Conservation (phyloP, 2,329 filamentous ascomycete genomes). For the Myrmaecium sp. region DNA sequence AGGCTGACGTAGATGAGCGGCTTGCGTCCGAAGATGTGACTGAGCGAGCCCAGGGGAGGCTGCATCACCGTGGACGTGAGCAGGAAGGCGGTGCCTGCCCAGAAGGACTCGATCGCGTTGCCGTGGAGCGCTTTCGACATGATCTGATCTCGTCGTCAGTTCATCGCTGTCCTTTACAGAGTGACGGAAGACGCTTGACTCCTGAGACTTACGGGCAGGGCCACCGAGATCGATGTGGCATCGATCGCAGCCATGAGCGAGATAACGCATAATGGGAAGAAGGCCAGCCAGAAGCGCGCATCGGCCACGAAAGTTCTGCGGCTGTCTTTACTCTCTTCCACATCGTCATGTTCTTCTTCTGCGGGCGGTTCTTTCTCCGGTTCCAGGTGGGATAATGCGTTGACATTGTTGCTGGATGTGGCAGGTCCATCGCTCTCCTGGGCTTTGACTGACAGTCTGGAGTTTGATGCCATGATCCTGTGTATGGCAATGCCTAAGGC, state of each 20-base stretch:
- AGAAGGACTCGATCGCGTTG: conserved; percentile 24
- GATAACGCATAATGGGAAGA: conserved; percentile 35
- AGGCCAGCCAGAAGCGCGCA: conserved; percentile 17
- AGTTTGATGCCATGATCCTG: too few relatives aligned
- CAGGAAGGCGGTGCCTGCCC: conserved; percentile 24
- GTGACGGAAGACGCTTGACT: neutral
- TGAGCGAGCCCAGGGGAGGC: conserved; percentile 22
- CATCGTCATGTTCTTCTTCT: too few relatives aligned
- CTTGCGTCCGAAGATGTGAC: conserved; percentile 24
- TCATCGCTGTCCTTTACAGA: conserved; percentile 2
- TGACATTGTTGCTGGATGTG: too few relatives aligned
- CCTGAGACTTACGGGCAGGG: conserved; percentile 24
- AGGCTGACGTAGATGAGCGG: conserved; percentile 19
- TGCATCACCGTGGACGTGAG: conserved; percentile 24
- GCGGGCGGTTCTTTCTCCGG: too few relatives aligned
- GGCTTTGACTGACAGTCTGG: too few relatives aligned
- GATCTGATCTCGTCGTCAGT: conserved; percentile 10
- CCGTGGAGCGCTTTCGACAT: conserved; percentile 20
- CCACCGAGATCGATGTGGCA: conserved; percentile 47
- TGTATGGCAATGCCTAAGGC: too few relatives aligned
- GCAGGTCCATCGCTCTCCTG: too few relatives aligned
- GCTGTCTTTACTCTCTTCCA: too few relatives aligned
- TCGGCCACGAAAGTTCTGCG: too few relatives aligned
- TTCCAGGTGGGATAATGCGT: too few relatives aligned
- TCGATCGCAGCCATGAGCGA: conserved; percentile 47